Evolutionary conservation across 2,329 filamentous ascomycete genomes (phyloP), one percentile per base, ranked within the genome.

Genomic region (Diaporthe citriasiana): DNA sequence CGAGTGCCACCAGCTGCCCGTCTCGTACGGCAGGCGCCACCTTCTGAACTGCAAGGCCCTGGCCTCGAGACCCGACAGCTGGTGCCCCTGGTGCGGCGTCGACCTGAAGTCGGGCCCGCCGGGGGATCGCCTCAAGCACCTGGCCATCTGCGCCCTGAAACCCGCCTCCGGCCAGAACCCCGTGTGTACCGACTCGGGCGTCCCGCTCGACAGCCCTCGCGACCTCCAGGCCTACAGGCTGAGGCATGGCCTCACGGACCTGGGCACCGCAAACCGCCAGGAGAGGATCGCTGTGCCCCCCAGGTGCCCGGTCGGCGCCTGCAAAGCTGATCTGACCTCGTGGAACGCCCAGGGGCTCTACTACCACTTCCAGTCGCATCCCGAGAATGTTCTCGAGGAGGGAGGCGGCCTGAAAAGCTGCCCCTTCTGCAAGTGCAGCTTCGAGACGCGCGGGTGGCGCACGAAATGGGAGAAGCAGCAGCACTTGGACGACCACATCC

Each of bases 21-120:
- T 27, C 12, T 38, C 42, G 15, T 77, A 77, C 50, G 63, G 40
- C 50, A 35, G 42, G 60, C 69, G 51, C 42, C 76, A 77, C 59
- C 33, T 68, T 2, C 57, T 70, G 5, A 50, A 68, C 73, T 77
- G 76, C 73, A 74, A 75, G 73, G 42, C 73, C 10, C 45, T 47
- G n/a, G 42, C 50, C 33, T 47, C 40, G 3, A 45, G 17, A 1
- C 19, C 56, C 10, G 60, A 60, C 19, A 69, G 51, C 47, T 76
- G 69, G 66, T 77, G 76, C 70, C 73, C 76, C 15, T 77, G 76
- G 76, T 77, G 76, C 50, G 76, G 76, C 35, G 33, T 75, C 53
- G 73, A 73, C 35, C 30, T 76, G 38, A 55, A 70, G 30, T 30
- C 47, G 4, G 45, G 33, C 33, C 27, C 57, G 4, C 59, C 19